Evolutionary conservation across 805 yeast species (phyloP).

Genomic region (Suhomyces pyralidae): DNA sequence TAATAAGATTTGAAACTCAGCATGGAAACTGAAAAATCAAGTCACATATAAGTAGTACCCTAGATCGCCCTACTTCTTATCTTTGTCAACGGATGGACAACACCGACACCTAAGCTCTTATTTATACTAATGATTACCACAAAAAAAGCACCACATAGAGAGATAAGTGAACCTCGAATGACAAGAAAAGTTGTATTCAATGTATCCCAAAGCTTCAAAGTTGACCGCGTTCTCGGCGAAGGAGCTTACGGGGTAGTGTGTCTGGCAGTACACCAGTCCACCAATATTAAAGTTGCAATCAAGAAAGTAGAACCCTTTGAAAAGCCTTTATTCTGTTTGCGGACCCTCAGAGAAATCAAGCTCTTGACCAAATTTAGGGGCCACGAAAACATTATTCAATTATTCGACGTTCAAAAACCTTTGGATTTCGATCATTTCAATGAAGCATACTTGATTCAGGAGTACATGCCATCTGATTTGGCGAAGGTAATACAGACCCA

Average conservation of each 20-base stretch:
- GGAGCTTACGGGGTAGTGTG: conserved; percentile 84
- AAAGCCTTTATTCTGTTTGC: conserved; percentile 59
- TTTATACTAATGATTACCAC: conserved; percentile 1
- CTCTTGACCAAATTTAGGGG: conserved; percentile 58
- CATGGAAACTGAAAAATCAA: not conserved
- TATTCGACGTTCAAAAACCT: conserved; percentile 68
- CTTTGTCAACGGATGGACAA: not conserved
- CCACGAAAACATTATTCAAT: conserved; percentile 70
- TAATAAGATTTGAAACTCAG: not conserved
- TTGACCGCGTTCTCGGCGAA: conserved; percentile 64
- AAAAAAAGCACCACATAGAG: not conserved
- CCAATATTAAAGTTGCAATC: conserved; percentile 66
- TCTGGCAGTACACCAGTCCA: conserved; percentile 60
- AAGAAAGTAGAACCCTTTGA: conserved; percentile 74
- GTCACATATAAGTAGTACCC: not conserved
- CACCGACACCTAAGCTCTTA: not conserved
- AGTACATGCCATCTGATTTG: conserved; percentile 73
- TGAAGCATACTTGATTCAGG: conserved; percentile 75
- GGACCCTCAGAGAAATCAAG: conserved; percentile 71
- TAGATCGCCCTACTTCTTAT: not conserved
- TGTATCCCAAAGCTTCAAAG: conserved; percentile 59
- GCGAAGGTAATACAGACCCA: conserved; percentile 60
- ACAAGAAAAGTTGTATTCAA: conserved; percentile 44
- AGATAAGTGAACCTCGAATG: not conserved
- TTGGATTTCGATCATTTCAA: conserved; percentile 53